Evolutionary conservation across 2,329 filamentous ascomycete species (phyloP).

Genomic region (Phoma sp.): DNA sequence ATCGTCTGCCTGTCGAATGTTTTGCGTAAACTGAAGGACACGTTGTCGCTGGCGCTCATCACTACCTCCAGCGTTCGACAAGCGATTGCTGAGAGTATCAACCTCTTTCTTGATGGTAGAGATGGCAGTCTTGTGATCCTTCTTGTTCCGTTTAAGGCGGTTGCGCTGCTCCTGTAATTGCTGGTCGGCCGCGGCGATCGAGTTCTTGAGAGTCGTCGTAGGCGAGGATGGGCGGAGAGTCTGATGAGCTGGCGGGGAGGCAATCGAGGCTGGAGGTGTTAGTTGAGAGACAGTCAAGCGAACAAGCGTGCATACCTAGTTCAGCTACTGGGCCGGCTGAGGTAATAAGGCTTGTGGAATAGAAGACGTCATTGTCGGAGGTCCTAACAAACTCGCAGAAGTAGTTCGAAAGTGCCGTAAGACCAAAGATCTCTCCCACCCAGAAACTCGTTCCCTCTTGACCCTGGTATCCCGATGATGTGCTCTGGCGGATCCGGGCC

Average conservation of each 20-base stretch:
- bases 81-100: constrained; percentile 70
- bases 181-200: constrained; percentile 74
- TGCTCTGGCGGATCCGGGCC: constrained; percentile 68
- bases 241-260: constrained; percentile 62
- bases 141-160: constrained; percentile 73
- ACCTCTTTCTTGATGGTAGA: constrained; percentile 76
- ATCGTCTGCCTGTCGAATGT: constrained; percentile 73
- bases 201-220: constrained; percentile 77
- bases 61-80: constrained; percentile 71
- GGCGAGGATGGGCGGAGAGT: constrained; percentile 77
- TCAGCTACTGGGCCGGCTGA: constrained; percentile 65
- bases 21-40: constrained; percentile 76
- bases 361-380: constrained; percentile 70
- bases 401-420: constrained; percentile 78
- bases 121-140: constrained; percentile 75
- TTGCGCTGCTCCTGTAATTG: constrained; percentile 74
- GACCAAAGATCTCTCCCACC: constrained; percentile 72
- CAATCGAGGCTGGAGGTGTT: constrained; percentile 36
- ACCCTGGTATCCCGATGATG: constrained; percentile 55
- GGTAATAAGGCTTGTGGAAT: constrained; percentile 75
- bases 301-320: constrained; percentile 55
- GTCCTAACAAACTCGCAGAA: constrained; percentile 79
- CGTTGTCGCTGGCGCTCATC: constrained; percentile 81
- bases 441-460: constrained; percentile 63
- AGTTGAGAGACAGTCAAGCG: neutral